Conservation (phyloP, 805 yeast genomes). For the Cyberlindnera misumaiensis region DNA sequence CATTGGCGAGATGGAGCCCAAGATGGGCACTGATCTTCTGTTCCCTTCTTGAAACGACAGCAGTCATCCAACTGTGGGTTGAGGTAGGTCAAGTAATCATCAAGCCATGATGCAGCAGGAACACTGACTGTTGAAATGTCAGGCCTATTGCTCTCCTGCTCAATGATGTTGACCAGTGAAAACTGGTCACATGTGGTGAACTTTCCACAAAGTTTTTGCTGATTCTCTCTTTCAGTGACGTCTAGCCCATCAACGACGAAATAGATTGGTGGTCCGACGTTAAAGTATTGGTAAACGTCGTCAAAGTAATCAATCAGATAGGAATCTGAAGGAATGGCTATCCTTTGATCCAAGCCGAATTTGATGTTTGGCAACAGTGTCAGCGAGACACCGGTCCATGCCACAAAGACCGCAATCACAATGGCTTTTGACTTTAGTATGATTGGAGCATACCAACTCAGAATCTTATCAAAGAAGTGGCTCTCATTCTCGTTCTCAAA, state of each 20-base stretch:
- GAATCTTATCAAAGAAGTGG: conserved; percentile 32
- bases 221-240: conserved; percentile 53
- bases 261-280: conserved; percentile 89
- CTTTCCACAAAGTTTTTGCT: conserved; percentile 77
- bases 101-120: conserved; percentile 90
- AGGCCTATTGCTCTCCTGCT: conserved; percentile 73
- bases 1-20: conserved; percentile 65
- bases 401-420: conserved; percentile 47
- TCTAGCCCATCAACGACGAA: conserved; percentile 70
- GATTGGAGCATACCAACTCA: conserved; percentile 46
- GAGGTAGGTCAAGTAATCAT: conserved; percentile 80
- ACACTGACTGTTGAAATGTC: conserved; percentile 61
- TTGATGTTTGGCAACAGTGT: conserved; percentile 60
- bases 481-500: conserved; percentile 24
- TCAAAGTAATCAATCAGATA: conserved; percentile 76
- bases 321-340: conserved; percentile 80
- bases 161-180: conserved; percentile 74
- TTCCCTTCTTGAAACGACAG: conserved; percentile 59
- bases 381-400: conserved; percentile 64
- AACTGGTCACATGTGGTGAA: conserved; percentile 77
- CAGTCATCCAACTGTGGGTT: conserved; percentile 85
- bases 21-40: conserved; percentile 55
- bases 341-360: conserved; percentile 83
- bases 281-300: conserved; percentile 64
- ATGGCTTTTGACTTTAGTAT: conserved; percentile 42